Evolutionary conservation across 2,329 filamentous ascomycete species (phyloP), one percentile per base, ranked within the genome.

Genomic region (Paecilomyces sp.): DNA sequence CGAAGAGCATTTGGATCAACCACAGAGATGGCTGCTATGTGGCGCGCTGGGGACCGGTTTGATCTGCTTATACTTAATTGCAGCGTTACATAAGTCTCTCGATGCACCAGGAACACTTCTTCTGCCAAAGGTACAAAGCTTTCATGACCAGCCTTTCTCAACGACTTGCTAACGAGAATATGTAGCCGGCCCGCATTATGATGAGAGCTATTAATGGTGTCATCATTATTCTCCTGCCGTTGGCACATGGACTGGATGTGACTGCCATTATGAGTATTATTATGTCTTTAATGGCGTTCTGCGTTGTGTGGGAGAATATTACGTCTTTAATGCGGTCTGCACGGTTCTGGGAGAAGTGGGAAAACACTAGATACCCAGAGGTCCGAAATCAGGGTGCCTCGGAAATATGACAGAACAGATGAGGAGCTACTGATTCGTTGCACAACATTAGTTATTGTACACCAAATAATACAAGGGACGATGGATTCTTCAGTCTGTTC

Each of bases 1-100:
- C 1, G 62, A 75, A 34, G 66, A 78, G 0, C 67, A 76, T 18
- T 74, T 80, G 56, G 75, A 77, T 34, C 67, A 74, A 2, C 73
- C 75, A 0, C 75, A 81, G 62, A 71, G 75, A n/a, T 81, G 79
- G 79, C 69, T 81, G 3, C 72, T 81, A 0, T 78, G 79, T 18
- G 79, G 75, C 31, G 79, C 79, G 1, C 71, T 81, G 0, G 78
- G 77, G 1, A 69, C 77, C 1, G 79, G 79, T 15, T 69, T 80
- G 69, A 69, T 80, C 54, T 80, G 77, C 59, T 68, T 81, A 18
- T 70, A 66, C 34, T 41, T 52, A 4, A 63, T 67, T 41, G 75
- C 74, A 7, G 68, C 80, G 65, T 64, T 80, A 30, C 78, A 78
- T 65, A 67, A 70, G 2, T 74, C 73, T 2, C 70, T 75, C 4